These are phyloP conservation scores for Adiantum capillusveneris DNA, from an alignment of 75 land plant genomes.

Conservation along the genomic window DNA sequence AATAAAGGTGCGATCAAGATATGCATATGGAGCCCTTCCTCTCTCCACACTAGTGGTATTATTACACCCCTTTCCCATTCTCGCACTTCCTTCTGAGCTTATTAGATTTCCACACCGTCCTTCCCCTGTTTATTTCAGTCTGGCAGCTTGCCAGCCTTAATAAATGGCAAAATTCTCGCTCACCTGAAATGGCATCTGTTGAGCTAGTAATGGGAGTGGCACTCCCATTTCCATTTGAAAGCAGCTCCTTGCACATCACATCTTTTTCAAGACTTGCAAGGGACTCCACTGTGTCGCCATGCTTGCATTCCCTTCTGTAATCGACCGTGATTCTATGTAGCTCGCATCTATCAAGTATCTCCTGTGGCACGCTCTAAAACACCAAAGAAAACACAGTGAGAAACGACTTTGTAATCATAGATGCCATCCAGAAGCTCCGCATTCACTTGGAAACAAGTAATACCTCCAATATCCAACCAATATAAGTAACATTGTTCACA, in stretches of 20 bases:
- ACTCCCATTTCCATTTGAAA: neutral
- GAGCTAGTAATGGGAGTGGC: conserved; percentile 16
- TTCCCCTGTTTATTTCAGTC: conserved; percentile 73
- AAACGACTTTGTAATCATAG: neutral
- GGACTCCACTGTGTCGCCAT: conserved; percentile 66
- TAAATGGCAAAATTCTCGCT: conserved; percentile 48
- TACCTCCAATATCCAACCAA: conserved; percentile 96
- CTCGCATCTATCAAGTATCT: conserved; percentile 55
- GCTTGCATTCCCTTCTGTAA: conserved; percentile 73
- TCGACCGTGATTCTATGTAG: conserved; percentile 58
- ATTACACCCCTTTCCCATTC: too few species aligned
- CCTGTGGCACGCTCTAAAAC: conserved; percentile 65
- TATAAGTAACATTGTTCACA: conserved; percentile 93
- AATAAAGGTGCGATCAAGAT: too few species aligned
- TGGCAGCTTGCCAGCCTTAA: conserved; percentile 48
- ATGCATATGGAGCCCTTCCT: too few species aligned
- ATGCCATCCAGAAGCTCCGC: neutral
- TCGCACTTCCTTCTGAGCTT: too few species aligned
- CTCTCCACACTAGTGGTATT: too few species aligned
- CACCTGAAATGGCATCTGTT: neutral
- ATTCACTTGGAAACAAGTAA: conserved; percentile 3
- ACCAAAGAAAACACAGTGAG: neutral
- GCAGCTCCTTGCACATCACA: neutral
- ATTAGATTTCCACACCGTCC: conserved; percentile 73
- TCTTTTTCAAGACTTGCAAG: conserved; percentile 38